Evolutionary conservation across 805 yeast species (phyloP).

Genomic region (Yamadazyma insecticola): DNA sequence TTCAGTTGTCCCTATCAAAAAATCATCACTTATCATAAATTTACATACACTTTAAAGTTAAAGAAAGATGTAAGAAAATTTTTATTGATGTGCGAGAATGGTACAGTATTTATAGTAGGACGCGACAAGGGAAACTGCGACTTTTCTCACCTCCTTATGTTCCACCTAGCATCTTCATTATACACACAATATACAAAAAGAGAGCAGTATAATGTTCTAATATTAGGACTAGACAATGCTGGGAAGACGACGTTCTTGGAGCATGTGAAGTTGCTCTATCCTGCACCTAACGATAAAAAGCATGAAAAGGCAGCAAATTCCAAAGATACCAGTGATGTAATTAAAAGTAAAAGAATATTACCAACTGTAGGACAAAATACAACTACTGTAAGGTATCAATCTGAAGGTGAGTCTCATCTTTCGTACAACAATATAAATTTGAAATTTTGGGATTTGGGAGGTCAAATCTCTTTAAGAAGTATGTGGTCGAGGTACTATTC

Average conservation of each 20-base stretch:
- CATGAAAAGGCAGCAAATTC: constrained; percentile 8
- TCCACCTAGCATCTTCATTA: constrained; percentile 40
- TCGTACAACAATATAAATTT: constrained; percentile 43
- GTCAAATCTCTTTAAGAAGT: constrained; percentile 77
- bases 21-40: constrained; percentile 10
- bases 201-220: constrained; percentile 49
- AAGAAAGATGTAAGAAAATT: neutral
- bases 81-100: neutral
- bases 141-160: constrained; percentile 19
- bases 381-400: constrained; percentile 32
- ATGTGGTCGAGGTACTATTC: constrained; percentile 87
- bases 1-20: constrained; percentile 16
- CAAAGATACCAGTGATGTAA: constrained; percentile 14
- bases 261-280: constrained; percentile 35
- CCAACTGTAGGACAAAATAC: constrained; percentile 97
- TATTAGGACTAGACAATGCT: constrained; percentile 91
- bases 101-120: no score
- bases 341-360: constrained; percentile 55
- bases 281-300: constrained; percentile 19
- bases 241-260: constrained; percentile 69
- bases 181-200: constrained; percentile 43
- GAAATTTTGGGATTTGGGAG: constrained; percentile 96
- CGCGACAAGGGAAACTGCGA: neutral
- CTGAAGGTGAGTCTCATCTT: constrained; percentile 5
- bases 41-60: neutral